phyloP scores from a whole-genome alignment of 129 eudicot genomes.

The Rutidosis leptorrhynchoides region DNA sequence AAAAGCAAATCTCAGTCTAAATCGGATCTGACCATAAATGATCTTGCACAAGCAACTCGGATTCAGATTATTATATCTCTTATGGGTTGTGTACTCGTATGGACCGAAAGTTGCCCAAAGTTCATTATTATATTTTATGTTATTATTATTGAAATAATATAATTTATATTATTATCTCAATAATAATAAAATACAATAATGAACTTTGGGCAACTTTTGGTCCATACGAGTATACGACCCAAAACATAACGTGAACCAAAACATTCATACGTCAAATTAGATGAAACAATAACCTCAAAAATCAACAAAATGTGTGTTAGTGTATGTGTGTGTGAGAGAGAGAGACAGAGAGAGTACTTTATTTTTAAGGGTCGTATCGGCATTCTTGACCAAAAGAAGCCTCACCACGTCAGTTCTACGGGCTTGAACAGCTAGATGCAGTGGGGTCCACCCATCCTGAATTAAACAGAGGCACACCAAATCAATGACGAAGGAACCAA shows the following conservation, averaged over 20 bases:
- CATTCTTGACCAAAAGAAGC: slow-evolving; percentile 84
- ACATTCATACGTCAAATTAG: neutral
- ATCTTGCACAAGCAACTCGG: neutral
- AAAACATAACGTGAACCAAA: neutral
- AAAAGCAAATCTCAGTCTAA: slow-evolving; percentile 6
- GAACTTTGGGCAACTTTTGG: neutral
- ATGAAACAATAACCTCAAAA: neutral
- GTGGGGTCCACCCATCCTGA: slow-evolving; percentile 96
- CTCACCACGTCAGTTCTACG: slow-evolving; percentile 88
- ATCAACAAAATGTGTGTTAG: too few species aligned
- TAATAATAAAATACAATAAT: neutral
- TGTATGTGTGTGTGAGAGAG: too few species aligned
- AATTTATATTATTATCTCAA: neutral
- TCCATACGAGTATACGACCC: neutral
- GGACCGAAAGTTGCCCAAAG: neutral
- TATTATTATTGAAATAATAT: neutral
- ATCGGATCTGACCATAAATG: neutral
- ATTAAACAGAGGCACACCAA: slow-evolving; percentile 18
- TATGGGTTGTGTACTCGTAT: neutral
- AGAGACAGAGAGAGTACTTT: slow-evolving; percentile 38
- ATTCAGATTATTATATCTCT: too few species aligned
- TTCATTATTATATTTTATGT: neutral
- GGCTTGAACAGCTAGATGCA: slow-evolving; percentile 92
- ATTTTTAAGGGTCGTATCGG: slow-evolving; percentile 68
- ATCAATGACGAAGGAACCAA: neutral